Evolutionary conservation across 129 eudicot species (phyloP), one percentile per base, ranked within the genome.

Genomic region (Mikania micrantha): DNA sequence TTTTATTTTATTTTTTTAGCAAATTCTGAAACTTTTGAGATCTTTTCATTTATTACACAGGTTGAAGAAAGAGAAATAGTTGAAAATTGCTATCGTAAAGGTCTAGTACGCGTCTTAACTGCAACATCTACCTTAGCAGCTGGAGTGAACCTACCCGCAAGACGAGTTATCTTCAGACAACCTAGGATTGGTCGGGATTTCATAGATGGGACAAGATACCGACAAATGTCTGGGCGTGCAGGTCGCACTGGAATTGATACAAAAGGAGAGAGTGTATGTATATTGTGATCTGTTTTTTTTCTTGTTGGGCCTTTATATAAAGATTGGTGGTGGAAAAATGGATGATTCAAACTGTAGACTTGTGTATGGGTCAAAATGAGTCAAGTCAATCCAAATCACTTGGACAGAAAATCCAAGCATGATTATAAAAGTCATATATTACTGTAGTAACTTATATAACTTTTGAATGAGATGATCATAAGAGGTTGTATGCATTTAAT

Each of bases 101-200:
- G 99, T 77, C 86, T 93, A 52, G 85, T 93, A 53, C 99, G 99
- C 24, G 90, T 93, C 48, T 80, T 93, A 74, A 87, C 96, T 48
- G 99, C 99, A 50, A 93, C 99, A 41, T 93, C 99, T 19, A 93
- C 99, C 47, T 79, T 93, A 79, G 99, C 99, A 36, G 99, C 99
- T 63, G 99, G 99, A 47, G 99, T 93, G 63, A 93, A 93, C 74
- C 77, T 93, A 39, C 99, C 99, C 47, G 99, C 99, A 15, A 84
- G 99, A 74, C 81, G 99, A 77, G 99, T 94, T 19, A 94, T 94
- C 36, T 94, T 94, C 48, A 83, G 99, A 44, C 99, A 94, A 78
- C 97, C 99, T 72, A 85, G 95, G 59, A 85, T 94, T 69, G 99
- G 99, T 78, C 93, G 97, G 70, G 99, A 94, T 78, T 94, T 86